Evolutionary conservation across 495 filamentous ascomycete genomes (phyloP).

Genomic region (Ascodesmis nigricans): DNA sequence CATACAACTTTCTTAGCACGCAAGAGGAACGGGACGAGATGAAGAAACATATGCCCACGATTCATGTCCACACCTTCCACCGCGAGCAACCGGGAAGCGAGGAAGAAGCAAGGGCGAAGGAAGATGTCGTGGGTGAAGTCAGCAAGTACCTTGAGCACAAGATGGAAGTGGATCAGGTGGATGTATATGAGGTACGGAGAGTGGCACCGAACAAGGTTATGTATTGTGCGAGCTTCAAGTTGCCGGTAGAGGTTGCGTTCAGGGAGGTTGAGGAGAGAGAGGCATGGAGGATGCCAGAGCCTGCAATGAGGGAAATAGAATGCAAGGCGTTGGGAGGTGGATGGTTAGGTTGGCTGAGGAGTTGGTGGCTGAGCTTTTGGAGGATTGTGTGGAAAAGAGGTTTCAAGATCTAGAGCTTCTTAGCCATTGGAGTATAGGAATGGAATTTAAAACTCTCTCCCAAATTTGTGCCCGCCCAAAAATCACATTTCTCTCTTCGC

Average conservation of each 20-base stretch:
- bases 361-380: no score
- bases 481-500: no score
- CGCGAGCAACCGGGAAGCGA: conserved; percentile 5
- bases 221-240: conserved; percentile 81
- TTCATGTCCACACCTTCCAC: conserved; percentile 49
- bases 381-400: no score
- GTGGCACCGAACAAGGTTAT: conserved; percentile 88
- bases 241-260: conserved; percentile 70
- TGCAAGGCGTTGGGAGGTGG: no score
- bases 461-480: no score
- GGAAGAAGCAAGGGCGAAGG: conserved; percentile 7
- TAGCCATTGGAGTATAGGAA: no score
- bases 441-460: no score
- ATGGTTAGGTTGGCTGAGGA: no score
- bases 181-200: conserved; percentile 54
- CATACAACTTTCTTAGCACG: conserved; percentile 45
- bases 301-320: no score
- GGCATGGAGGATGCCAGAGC: no score
- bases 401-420: no score
- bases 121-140: conserved; percentile 11
- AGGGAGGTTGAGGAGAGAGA: conserved; percentile 6
- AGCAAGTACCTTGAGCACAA: conserved; percentile 10
- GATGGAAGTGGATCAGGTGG: conserved; percentile 32
- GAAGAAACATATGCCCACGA: conserved; percentile 39
- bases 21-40: conserved; percentile 39